Evolutionary conservation across 2,329 filamentous ascomycete species (phyloP).

Genomic region (Curvularia lunata): DNA sequence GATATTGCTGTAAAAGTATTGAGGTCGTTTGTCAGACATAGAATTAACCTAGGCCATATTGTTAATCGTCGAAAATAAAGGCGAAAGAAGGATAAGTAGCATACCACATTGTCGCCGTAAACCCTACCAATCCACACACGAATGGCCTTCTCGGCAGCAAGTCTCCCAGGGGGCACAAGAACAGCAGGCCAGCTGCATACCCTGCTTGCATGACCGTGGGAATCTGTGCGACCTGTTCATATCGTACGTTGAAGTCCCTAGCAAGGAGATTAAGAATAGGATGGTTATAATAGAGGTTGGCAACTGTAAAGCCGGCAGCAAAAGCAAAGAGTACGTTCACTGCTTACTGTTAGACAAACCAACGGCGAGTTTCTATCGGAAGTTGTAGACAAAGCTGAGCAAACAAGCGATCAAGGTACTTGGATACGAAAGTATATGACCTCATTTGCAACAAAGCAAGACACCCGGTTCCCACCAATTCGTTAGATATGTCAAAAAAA

Average conservation of each 20-base stretch:
- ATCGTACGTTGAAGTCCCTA: slow-evolving; percentile 70
- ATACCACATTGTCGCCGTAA: slow-evolving; percentile 71
- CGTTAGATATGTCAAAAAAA: background rate
- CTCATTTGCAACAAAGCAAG: background rate
- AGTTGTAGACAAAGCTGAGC: background rate
- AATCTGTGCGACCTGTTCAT: slow-evolving; percentile 70
- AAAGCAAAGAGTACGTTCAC: slow-evolving; percentile 75
- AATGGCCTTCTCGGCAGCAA: slow-evolving; percentile 70
- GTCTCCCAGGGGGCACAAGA: slow-evolving; percentile 79
- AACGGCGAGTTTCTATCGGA: background rate
- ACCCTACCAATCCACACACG: slow-evolving; percentile 69
- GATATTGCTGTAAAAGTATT: slow-evolving; percentile 70
- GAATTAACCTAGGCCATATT: slow-evolving; percentile 56
- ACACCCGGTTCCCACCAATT: background rate
- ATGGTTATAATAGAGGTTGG: slow-evolving; percentile 82
- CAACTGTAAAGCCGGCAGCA: slow-evolving; percentile 74
- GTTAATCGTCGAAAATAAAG: background rate
- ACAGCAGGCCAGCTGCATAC: slow-evolving; percentile 74
- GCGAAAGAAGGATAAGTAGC: slow-evolving; percentile 29
- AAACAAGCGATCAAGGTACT: background rate
- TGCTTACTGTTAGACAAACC: background rate
- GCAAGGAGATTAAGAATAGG: slow-evolving; percentile 80
- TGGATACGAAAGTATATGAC: background rate
- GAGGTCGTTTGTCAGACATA: slow-evolving; percentile 72
- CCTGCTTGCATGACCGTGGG: slow-evolving; percentile 81